Conservation (phyloP, 2,329 filamentous ascomycete genomes). For the Truncatella angustata region DNA sequence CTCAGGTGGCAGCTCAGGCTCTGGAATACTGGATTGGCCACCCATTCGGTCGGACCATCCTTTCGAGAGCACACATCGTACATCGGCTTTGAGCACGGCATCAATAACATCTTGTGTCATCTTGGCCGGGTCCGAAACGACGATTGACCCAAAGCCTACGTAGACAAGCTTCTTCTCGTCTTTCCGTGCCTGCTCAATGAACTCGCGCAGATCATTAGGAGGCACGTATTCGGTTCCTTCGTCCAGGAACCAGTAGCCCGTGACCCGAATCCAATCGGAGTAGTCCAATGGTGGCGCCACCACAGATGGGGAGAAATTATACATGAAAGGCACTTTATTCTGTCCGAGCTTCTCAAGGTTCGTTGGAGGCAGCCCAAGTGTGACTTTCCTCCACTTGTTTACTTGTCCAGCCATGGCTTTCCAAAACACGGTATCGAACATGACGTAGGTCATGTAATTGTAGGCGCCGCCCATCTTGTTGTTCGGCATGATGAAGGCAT, state of each 20-base stretch:
- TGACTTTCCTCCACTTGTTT: constrained; percentile 86
- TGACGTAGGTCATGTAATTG: constrained; percentile 91
- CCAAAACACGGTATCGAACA: constrained; percentile 98
- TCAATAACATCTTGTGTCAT: constrained; percentile 93
- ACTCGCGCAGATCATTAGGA: constrained; percentile 70
- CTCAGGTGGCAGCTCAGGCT: constrained; percentile 71
- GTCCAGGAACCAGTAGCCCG: constrained; percentile 96
- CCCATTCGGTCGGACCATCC: constrained; percentile 84
- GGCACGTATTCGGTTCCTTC: constrained; percentile 70
- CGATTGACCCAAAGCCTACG: constrained; percentile 94
- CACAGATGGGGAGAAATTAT: constrained; percentile 93
- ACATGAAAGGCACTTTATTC: constrained; percentile 96
- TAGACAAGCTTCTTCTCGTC: constrained; percentile 94
- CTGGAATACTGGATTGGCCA: constrained; percentile 42
- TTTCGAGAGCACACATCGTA: constrained; percentile 92
- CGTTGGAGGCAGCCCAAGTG: constrained; percentile 76
- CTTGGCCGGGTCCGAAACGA: constrained; percentile 83
- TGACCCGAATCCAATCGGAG: constrained; percentile 95
- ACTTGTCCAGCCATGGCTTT: constrained; percentile 87
- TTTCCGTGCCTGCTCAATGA: constrained; percentile 77
- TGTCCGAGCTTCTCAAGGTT: constrained; percentile 87
- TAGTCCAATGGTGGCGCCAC: constrained; percentile 94
- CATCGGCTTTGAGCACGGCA: constrained; percentile 85
- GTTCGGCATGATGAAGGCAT: constrained; percentile 91
- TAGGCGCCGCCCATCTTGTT: constrained; percentile 93